Evolutionary conservation across 1,284 basidiomycete genomes (phyloP), one percentile per base, ranked within the genome.

Genomic region (Trametes hirsuta): DNA sequence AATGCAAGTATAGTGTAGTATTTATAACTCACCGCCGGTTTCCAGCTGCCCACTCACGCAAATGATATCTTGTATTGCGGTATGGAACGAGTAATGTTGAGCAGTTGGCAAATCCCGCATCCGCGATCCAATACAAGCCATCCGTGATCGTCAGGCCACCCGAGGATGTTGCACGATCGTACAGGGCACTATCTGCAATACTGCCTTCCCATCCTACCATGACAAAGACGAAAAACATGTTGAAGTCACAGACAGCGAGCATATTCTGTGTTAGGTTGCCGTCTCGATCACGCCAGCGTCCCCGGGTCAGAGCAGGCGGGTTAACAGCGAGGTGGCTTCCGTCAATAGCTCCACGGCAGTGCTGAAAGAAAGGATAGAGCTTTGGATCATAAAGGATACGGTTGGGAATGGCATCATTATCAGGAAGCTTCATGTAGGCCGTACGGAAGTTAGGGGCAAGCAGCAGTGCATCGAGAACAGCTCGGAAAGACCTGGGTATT

Each of bases 191-290:
- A 65, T 79, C 75, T 18, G 72, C 66, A 15, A 73, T 72, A 66
- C 71, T 74, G 3, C 77, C 75, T 55, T 78, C 75, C 70, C 71
- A 77, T 44, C 74, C 74, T 45, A 63, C 63, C 15, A 75, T 66
- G 42, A 76, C 50, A 59, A 75, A 77, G 40, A 57, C 58, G 52
- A 77, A 76, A 6, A 42, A 47, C 36, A 76, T 56, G 47, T 64
- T 18, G 44, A 64, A 69, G n/a, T 67, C 35, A 45, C 68, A 68
- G 22, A 63, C 47, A 9, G 68, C 67, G 0, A 74, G 54, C 2
- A 68, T 64, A 47, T 74, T 74, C 48, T 72, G 68, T 3, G 66
- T 63, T 1, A 71, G 30, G 14, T 55, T 47, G 4, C 71, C 71
- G 42, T 74, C 72, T 4, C 61, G 47, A 46, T 72, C 70, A 2